phyloP scores from a whole-genome alignment of 2,329 filamentous ascomycete genomes.

The Arthroderma sp. region DNA sequence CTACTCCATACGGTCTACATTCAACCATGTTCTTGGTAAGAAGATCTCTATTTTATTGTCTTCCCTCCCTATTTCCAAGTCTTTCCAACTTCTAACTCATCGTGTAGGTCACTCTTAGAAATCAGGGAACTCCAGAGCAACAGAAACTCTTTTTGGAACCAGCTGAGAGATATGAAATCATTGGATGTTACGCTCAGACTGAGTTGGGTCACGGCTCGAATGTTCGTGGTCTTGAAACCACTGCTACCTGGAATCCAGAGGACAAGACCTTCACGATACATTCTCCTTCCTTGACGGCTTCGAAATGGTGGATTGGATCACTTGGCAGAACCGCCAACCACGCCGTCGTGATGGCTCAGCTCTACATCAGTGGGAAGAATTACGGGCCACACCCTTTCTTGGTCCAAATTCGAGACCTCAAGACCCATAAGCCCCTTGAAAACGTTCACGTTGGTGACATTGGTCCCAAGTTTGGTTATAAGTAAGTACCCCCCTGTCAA shows the following conservation, averaged over 20 bases:
- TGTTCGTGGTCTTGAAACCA: slow-evolving; percentile 60
- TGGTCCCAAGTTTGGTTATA: slow-evolving; percentile 68
- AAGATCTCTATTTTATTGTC: slow-evolving; percentile 1
- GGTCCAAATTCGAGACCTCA: slow-evolving; percentile 58
- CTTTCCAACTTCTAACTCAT: background rate
- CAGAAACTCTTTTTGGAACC: slow-evolving; percentile 59
- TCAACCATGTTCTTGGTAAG: slow-evolving; percentile 56
- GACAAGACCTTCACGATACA: slow-evolving; percentile 66
- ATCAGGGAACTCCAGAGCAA: slow-evolving; percentile 62
- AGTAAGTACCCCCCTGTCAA: slow-evolving; percentile 31
- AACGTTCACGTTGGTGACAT: slow-evolving; percentile 68
- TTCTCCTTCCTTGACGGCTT: slow-evolving; percentile 60
- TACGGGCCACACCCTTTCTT: slow-evolving; percentile 69
- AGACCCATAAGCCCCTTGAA: slow-evolving; percentile 57
- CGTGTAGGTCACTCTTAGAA: slow-evolving; percentile 50
- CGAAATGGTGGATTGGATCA: slow-evolving; percentile 79
- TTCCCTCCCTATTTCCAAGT: background rate
- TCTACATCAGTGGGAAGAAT: slow-evolving; percentile 55
- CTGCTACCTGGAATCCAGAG: slow-evolving; percentile 58
- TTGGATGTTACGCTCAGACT: slow-evolving; percentile 71
- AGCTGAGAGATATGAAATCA: slow-evolving; percentile 57
- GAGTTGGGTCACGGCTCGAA: slow-evolving; percentile 71
- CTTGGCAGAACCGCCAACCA: slow-evolving; percentile 64
- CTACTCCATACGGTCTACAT: slow-evolving; percentile 62
- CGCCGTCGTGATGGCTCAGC: slow-evolving; percentile 67